Percentiles rank a stretch among this genome's conserved stretches.
Evolutionary conservation across 345 rosid genomes (phyloP).

Genomic region (Noccaea caerulescens): DNA sequence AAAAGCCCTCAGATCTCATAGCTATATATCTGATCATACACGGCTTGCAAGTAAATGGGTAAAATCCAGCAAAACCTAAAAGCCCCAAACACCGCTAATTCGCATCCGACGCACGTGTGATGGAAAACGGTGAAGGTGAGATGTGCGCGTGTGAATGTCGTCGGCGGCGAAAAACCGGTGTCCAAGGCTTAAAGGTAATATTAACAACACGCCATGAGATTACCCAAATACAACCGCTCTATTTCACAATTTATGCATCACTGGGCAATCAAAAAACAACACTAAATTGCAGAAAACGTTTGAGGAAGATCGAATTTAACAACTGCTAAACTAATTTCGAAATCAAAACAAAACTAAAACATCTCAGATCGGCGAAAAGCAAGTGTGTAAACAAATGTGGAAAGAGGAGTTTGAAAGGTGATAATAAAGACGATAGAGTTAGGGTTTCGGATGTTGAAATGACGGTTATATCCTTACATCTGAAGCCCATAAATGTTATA

Average conservation of each 20-base stretch:
- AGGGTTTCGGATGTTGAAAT: conserved; percentile 12
- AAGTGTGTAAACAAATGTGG: neutral
- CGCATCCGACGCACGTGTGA: conserved; percentile 15
- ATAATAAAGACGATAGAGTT: conserved; percentile 5
- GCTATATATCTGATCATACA: conserved; percentile 52
- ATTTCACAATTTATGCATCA: conserved; percentile 34
- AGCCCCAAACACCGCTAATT: conserved; percentile 20
- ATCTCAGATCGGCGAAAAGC: neutral
- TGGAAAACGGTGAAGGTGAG: neutral
- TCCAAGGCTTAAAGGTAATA: conserved; percentile 1
- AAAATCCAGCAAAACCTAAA: conserved; percentile 44
- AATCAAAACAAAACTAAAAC: neutral
- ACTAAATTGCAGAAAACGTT: neutral
- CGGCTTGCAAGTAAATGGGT: conserved; percentile 35
- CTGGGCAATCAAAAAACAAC: conserved; percentile 27
- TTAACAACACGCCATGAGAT: conserved; percentile 33
- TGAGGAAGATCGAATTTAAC: neutral
- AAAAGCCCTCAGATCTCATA: conserved; percentile 64
- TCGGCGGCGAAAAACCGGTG: conserved; percentile 20
- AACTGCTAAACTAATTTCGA: neutral
- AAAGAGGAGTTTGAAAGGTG: neutral
- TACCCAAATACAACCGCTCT: conserved; percentile 45
- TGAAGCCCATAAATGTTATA: neutral
- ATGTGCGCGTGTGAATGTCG: conserved; percentile 30
- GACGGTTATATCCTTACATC: neutral